phyloP scores from a whole-genome alignment of 768 basidiomycete genomes.

The Serendipita sp. region DNA sequence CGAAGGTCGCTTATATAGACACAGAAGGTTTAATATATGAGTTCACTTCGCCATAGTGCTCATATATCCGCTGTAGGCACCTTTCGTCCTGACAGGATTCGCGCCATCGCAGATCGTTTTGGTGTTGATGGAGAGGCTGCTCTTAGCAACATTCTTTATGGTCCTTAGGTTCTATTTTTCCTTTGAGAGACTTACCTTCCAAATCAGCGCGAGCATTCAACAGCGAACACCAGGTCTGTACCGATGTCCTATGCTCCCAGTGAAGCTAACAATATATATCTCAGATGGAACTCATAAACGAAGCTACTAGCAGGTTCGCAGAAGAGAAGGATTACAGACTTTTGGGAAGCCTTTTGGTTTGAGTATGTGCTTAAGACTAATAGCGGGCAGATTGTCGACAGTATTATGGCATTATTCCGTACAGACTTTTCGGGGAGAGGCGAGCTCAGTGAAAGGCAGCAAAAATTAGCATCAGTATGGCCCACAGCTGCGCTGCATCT shows the following conservation, averaged over 20 bases:
- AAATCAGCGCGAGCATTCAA: constrained; percentile 68
- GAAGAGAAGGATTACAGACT: constrained; percentile 66
- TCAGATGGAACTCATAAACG: constrained; percentile 79
- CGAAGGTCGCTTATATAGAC: constrained; percentile 78
- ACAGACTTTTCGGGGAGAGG: constrained; percentile 89
- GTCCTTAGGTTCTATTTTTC: constrained; percentile 20
- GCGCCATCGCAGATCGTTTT: constrained; percentile 80
- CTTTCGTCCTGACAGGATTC: constrained; percentile 86
- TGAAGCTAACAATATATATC: background rate
- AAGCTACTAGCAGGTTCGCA: constrained; percentile 73
- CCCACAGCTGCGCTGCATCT: background rate
- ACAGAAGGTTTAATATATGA: constrained; percentile 47
- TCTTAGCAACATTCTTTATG: constrained; percentile 83
- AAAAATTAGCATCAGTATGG: constrained; percentile 78
- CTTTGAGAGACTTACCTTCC: constrained; percentile 3
- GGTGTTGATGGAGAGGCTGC: constrained; percentile 82
- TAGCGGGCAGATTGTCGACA: constrained; percentile 70
- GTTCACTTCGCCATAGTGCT: background rate
- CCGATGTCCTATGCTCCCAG: background rate
- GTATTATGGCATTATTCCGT: constrained; percentile 92
- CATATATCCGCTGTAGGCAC: constrained; percentile 36
- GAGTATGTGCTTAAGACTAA: background rate
- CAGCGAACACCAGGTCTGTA: constrained; percentile 69
- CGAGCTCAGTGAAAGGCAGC: constrained; percentile 85
- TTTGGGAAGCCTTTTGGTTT: constrained; percentile 10